A percentile compares a stretch with the other conserved stretches of the same genome.
Conservation (phyloP, 768 basidiomycete genomes). For the Russula foetens region DNA sequence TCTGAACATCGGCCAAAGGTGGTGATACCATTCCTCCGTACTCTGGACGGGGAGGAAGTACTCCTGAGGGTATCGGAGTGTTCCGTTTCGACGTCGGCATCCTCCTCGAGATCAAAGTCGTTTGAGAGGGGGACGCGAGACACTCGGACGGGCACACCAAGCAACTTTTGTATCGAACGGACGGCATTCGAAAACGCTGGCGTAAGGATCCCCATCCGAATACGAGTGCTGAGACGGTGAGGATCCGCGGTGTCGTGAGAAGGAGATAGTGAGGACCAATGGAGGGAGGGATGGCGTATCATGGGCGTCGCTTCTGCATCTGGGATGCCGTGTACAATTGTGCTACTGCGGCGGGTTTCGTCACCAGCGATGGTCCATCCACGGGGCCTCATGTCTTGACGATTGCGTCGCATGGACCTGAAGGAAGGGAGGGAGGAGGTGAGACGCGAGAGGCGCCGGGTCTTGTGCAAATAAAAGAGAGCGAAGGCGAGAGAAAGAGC, state of each 20-base stretch:
- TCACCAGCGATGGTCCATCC: slow-evolving; percentile 1
- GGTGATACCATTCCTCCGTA: not conserved
- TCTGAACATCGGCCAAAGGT: not conserved
- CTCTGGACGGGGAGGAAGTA: not conserved
- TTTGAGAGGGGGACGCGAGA: slow-evolving; percentile 3
- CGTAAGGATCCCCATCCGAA: not conserved
- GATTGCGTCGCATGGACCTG: slow-evolving; percentile 9
- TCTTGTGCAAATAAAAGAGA: slow-evolving; percentile 1
- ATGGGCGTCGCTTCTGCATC: slow-evolving; percentile 14
- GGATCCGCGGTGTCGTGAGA: not conserved
- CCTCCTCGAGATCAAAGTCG: slow-evolving; percentile 6
- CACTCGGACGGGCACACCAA: slow-evolving; percentile 6
- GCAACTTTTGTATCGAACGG: slow-evolving; percentile 3
- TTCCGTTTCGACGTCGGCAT: not conserved
- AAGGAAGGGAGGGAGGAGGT: not conserved
- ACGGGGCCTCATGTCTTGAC: not conserved
- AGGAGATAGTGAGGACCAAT: not conserved
- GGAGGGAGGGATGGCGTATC: not conserved
- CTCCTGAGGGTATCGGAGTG: not conserved
- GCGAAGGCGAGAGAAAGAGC: not conserved
- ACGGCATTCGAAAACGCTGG: not conserved
- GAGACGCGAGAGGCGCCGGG: not conserved
- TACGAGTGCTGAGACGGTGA: not conserved
- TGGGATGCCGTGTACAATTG: not conserved
- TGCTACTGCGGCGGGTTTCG: not conserved